Conservation (phyloP, 495 filamentous ascomycete species). For the Aspergillus hancockii region DNA sequence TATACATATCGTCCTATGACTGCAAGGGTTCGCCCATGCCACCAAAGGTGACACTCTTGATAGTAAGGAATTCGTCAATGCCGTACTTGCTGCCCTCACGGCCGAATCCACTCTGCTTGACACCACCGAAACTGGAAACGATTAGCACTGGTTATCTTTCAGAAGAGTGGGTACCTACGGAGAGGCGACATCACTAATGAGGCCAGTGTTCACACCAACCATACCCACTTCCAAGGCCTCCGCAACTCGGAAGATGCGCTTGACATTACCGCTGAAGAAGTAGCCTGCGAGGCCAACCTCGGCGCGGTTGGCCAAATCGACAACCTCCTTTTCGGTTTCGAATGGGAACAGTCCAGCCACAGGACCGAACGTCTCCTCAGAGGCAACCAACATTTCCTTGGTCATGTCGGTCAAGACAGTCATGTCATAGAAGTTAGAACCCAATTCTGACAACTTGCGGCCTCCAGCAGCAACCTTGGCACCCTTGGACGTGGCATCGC, state of each 20-base stretch:
- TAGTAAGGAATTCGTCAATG: conserved; percentile 82
- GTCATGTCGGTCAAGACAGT: conserved; percentile 83
- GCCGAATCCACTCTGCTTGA: conserved; percentile 92
- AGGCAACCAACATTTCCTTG: conserved; percentile 72
- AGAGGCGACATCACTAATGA: conserved; percentile 78
- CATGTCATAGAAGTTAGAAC: conserved; percentile 78
- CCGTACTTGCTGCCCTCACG: conserved; percentile 90
- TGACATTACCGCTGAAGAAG: conserved; percentile 77
- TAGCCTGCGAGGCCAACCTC: conserved; percentile 85
- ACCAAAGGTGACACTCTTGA: conserved; percentile 86
- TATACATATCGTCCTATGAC: conserved; percentile 24
- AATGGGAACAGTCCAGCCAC: conserved; percentile 84
- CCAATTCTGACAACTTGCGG: conserved; percentile 60
- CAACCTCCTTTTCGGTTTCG: conserved; percentile 79
- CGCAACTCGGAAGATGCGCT: conserved; percentile 72
- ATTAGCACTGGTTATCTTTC: conserved; percentile 14
- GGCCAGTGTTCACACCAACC: conserved; percentile 83
- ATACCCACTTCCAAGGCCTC: conserved; percentile 88
- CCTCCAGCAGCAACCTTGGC: conserved; percentile 72
- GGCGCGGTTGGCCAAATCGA: conserved; percentile 72
- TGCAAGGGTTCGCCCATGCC: conserved; percentile 64
- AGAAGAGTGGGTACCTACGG: conserved; percentile 46
- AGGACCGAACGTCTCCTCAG: conserved; percentile 87
- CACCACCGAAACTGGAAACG: conserved; percentile 71
- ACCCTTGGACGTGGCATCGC: conserved; percentile 74